These are phyloP conservation scores for Xerocomellus dryophilus DNA, from an alignment of 768 basidiomycete species.

Conservation along the genomic window DNA sequence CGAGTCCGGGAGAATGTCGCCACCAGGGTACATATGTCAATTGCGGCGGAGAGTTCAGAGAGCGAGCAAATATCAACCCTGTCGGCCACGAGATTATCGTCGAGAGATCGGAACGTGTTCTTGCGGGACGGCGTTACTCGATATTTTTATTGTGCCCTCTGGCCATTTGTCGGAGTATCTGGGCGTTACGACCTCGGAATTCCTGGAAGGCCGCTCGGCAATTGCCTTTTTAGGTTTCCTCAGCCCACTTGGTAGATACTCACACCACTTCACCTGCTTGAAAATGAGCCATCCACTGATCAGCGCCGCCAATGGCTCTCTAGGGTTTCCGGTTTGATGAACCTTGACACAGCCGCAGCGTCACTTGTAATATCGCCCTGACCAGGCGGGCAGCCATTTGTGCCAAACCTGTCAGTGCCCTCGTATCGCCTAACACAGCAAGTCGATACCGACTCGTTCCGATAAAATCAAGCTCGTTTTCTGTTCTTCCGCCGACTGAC, in stretches of 20 bases:
- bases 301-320: background rate
- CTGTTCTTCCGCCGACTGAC: background rate
- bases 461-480: constrained; percentile 7
- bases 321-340: background rate
- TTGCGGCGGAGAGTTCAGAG: background rate
- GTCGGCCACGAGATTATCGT: background rate
- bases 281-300: background rate
- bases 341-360: background rate
- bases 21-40: too few relatives aligned
- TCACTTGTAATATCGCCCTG: background rate
- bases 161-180: background rate
- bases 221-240: constrained; percentile 10
- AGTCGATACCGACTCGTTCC: constrained; percentile 17
- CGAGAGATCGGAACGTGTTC: background rate
- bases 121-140: background rate
- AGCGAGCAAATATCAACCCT: background rate
- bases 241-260: constrained; percentile 1
- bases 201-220: background rate
- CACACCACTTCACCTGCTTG: background rate
- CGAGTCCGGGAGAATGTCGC: too few relatives aligned
- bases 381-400: constrained; percentile 1
- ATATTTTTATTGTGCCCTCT: background rate
- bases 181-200: background rate
- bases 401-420: background rate
- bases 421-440: constrained; percentile 20